A percentile compares a stretch with the other conserved stretches of the same genome.
Evolutionary conservation across 768 basidiomycete genomes (phyloP).

Genomic region (Kockovaella imperatae): DNA sequence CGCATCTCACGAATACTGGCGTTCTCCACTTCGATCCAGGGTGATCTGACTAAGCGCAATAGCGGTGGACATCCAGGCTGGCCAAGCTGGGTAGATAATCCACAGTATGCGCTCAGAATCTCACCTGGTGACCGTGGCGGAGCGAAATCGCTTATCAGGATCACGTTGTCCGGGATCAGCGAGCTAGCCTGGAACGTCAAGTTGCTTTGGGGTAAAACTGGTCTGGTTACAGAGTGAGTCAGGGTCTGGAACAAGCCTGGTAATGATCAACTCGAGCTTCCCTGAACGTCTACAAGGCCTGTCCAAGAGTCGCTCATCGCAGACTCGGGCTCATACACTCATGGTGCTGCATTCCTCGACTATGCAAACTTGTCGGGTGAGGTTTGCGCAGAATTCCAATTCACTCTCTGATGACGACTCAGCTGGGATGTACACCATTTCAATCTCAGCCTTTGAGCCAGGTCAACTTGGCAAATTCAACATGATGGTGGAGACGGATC

Average conservation of each 20-base stretch:
- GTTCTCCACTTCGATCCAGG: conserved; percentile 47
- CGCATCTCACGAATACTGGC: conserved; percentile 15
- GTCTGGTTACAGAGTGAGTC: conserved; percentile 66
- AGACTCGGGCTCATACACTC: conserved; percentile 73
- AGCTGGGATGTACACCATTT: conserved; percentile 74
- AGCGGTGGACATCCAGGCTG: conserved; percentile 76
- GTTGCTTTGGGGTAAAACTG: conserved; percentile 65
- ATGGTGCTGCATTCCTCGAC: conserved; percentile 59
- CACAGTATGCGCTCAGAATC: conserved; percentile 70
- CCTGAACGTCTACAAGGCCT: background rate
- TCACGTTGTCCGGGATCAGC: conserved; percentile 55
- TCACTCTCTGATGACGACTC: background rate
- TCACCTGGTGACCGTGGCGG: conserved; percentile 29
- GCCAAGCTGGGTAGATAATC: conserved; percentile 80
- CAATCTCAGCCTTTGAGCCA: conserved; percentile 80
- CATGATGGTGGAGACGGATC: conserved; percentile 58
- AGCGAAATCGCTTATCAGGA: conserved; percentile 40
- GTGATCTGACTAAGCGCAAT: conserved; percentile 59
- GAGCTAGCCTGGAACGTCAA: conserved; percentile 67
- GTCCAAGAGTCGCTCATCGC: conserved; percentile 55
- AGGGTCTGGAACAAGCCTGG: background rate
- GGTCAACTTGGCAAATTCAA: conserved; percentile 59
- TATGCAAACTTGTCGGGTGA: conserved; percentile 54
- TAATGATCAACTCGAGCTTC: background rate
- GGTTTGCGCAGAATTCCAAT: background rate